Evolutionary conservation across 2,329 filamentous ascomycete species (phyloP).

Genomic region (Graphilbum fragrans): DNA sequence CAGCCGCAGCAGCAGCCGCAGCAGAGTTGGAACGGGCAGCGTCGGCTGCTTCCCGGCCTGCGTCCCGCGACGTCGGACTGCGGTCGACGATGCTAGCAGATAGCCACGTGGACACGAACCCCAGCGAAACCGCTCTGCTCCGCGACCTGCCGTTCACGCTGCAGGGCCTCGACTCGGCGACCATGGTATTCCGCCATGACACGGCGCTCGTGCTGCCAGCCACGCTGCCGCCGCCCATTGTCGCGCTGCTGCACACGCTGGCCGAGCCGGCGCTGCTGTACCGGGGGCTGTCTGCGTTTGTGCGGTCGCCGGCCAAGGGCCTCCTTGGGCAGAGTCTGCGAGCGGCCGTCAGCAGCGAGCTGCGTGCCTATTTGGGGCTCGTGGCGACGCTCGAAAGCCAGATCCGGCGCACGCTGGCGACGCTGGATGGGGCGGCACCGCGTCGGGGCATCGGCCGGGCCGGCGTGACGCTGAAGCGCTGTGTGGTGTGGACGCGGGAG

Average conservation of each 20-base stretch:
- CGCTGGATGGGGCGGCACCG: slow-evolving; percentile 56
- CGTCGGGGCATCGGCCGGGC: slow-evolving; percentile 67
- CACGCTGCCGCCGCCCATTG: slow-evolving; percentile 68
- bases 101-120: slow-evolving; percentile 44
- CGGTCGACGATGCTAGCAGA: slow-evolving; percentile 46
- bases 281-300: slow-evolving; percentile 65
- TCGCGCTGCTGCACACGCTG: slow-evolving; percentile 78
- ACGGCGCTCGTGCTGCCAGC: slow-evolving; percentile 63
- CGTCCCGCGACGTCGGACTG: slow-evolving; percentile 31
- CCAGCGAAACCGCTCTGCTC: slow-evolving; percentile 53
- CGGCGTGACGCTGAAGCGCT: slow-evolving; percentile 87
- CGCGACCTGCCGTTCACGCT: slow-evolving; percentile 85
- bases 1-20: neutral
- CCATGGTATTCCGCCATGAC: slow-evolving; percentile 61
- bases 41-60: slow-evolving; percentile 22
- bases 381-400: slow-evolving; percentile 89
- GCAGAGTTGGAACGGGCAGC: slow-evolving; percentile 15
- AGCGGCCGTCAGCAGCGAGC: slow-evolving; percentile 71
- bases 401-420: slow-evolving; percentile 68
- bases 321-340: slow-evolving; percentile 86
- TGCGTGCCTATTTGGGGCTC: slow-evolving; percentile 79
- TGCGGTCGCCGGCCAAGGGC: slow-evolving; percentile 68
- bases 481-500: slow-evolving; percentile 94
- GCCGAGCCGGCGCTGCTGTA: slow-evolving; percentile 94
- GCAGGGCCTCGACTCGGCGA: slow-evolving; percentile 81